Conservation (phyloP, 768 basidiomycete species). For the Strobilomyces dryophilus region DNA sequence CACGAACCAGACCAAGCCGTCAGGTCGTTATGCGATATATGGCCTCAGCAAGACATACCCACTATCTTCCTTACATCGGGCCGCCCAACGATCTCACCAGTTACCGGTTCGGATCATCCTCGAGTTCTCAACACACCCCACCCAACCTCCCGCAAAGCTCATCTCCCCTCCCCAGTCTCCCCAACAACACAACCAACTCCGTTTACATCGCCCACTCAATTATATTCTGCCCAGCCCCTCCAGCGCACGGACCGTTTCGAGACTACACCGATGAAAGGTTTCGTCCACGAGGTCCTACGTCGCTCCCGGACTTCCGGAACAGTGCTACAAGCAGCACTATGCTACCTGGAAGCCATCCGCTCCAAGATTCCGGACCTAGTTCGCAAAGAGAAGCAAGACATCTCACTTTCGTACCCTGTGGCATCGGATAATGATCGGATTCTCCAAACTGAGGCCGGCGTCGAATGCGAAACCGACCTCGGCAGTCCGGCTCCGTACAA, state of each 20-base stretch:
- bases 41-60: constrained; percentile 76
- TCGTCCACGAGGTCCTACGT: constrained; percentile 85
- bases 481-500: constrained; percentile 7
- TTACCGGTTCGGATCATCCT: constrained; percentile 9
- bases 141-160: constrained; percentile 30
- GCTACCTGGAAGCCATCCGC: constrained; percentile 84
- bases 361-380: constrained; percentile 62
- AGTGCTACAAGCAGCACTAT: constrained; percentile 82
- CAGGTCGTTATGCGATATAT: constrained; percentile 72
- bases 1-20: constrained; percentile 66
- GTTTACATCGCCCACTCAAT: constrained; percentile 26
- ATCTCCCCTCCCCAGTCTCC: constrained; percentile 53
- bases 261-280: constrained; percentile 61
- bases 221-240: constrained; percentile 22
- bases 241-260: constrained; percentile 24
- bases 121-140: constrained; percentile 1
- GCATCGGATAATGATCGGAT: constrained; percentile 43
- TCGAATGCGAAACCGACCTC: constrained; percentile 38
- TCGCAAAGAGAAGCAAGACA: constrained; percentile 43
- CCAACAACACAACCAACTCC: constrained; percentile 41
- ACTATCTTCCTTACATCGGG: constrained; percentile 43
- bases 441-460: constrained; percentile 39
- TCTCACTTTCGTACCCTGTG: constrained; percentile 38
- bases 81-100: constrained; percentile 23
- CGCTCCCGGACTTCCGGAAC: constrained; percentile 81